A percentile compares a stretch with the other conserved stretches of the same genome.
Conservation (phyloP, 2,329 filamentous ascomycete genomes). For the Nothophoma quercina region DNA sequence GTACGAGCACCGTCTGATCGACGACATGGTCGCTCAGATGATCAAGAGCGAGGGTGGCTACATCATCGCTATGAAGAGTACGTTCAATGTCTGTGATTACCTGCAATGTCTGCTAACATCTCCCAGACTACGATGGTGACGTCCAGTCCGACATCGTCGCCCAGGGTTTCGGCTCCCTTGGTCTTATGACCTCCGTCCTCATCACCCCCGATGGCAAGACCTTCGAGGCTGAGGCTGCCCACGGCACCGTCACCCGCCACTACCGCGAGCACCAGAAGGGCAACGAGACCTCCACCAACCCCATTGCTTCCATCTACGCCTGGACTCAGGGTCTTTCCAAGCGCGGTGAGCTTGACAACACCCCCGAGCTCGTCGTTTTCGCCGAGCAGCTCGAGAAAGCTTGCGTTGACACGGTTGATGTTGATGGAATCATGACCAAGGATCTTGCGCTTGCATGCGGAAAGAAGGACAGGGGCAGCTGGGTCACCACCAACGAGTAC, state of each 20-base stretch:
- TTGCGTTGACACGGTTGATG: conserved; percentile 91
- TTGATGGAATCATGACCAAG: conserved; percentile 98
- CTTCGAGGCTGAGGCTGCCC: conserved; percentile 96
- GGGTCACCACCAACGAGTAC: conserved; percentile 91
- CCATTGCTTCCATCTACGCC: conserved; percentile 98
- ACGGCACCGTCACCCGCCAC: conserved; percentile 97
- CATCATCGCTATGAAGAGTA: conserved; percentile 98
- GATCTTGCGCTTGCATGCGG: conserved; percentile 95
- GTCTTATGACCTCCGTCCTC: conserved; percentile 97
- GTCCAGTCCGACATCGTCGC: conserved; percentile 98
- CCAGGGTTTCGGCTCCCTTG: conserved; percentile 96
- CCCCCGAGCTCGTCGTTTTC: conserved; percentile 90
- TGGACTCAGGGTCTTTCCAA: conserved; percentile 96
- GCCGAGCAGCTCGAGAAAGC: conserved; percentile 92
- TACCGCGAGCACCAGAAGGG: conserved; percentile 99
- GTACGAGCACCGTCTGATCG: conserved; percentile 99
- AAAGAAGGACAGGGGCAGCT: conserved; percentile 82
- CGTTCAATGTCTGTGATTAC: conserved; percentile 5
- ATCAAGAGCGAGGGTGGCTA: conserved; percentile 97
- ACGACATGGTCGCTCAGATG: conserved; percentile 99
- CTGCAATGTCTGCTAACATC: conserved; percentile 23
- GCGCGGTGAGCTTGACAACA: conserved; percentile 90
- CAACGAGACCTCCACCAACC: conserved; percentile 96
- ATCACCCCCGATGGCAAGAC: conserved; percentile 97
- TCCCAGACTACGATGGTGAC: conserved; percentile 93